A percentile compares a stretch with the other conserved stretches of the same genome.
phyloP scores from a whole-genome alignment of 1,284 basidiomycete genomes.

The Kalmanozyma brasiliensis region DNA sequence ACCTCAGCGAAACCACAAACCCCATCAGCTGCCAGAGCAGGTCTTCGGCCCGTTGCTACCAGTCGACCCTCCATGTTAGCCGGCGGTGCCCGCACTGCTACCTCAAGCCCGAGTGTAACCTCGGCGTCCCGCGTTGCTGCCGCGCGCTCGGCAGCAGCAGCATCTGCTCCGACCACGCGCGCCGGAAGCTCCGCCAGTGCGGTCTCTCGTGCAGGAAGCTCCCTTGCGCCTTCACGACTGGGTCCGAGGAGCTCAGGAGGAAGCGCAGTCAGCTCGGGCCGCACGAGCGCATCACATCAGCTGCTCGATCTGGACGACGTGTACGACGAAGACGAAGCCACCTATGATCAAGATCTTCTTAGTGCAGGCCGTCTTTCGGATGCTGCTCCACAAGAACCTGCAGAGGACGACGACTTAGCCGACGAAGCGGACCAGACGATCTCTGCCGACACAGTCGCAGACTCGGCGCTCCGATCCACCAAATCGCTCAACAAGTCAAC shows the following conservation, averaged over 20 bases:
- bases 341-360: conserved; percentile 11
- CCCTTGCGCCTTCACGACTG: conserved; percentile 24
- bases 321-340: conserved; percentile 9
- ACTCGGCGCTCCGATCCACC: conserved; percentile 26
- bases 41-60: conserved; percentile 49
- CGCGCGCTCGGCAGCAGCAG: conserved; percentile 16
- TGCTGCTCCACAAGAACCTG: neutral
- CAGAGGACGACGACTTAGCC: conserved; percentile 8
- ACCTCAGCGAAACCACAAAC: conserved; percentile 35
- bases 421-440: conserved; percentile 41
- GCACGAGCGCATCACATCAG: conserved; percentile 34
- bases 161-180: conserved; percentile 40
- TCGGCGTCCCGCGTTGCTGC: conserved; percentile 21
- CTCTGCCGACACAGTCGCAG: conserved; percentile 12
- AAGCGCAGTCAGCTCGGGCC: conserved; percentile 40
- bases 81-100: conserved; percentile 30
- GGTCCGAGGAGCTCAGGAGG: conserved; percentile 35
- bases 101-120: conserved; percentile 34
- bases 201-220: conserved; percentile 30
- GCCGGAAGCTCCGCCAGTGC: conserved; percentile 17
- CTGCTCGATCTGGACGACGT: conserved; percentile 20
- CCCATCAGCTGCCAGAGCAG: conserved; percentile 45
- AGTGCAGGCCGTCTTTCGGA: conserved; percentile 1
- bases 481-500: conserved; percentile 42
- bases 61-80: conserved; percentile 51